A percentile compares a stretch with the other conserved stretches of the same genome.
These are phyloP conservation scores for Ophiostoma sp. DNA, from an alignment of 2,329 filamentous ascomycete genomes.

Conservation along the genomic window DNA sequence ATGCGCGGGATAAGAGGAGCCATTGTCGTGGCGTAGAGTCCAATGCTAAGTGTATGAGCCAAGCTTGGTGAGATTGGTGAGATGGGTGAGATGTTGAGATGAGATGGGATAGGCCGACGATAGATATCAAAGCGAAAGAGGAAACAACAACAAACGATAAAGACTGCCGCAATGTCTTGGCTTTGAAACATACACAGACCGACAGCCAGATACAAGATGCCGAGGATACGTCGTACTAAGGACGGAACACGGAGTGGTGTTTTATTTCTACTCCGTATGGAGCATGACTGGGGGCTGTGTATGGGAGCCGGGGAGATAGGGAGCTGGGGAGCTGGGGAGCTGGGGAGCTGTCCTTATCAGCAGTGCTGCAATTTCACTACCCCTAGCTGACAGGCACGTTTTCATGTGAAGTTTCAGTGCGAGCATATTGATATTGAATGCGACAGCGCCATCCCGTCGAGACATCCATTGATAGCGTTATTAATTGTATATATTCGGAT, in stretches of 20 bases:
- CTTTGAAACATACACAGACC: conserved; percentile 9
- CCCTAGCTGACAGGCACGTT: not conserved
- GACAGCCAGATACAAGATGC: not conserved
- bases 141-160: not conserved
- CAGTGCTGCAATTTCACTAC: not conserved
- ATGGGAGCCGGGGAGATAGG: not conserved
- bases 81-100: not conserved
- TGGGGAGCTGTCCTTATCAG: not conserved
- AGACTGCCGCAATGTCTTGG: conserved; percentile 3
- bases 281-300: conserved; percentile 8
- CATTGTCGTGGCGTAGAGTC: conserved; percentile 16
- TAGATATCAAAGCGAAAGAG: not conserved
- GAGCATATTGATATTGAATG: not conserved
- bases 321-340: not conserved
- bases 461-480: not conserved
- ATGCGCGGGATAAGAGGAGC: conserved; percentile 42
- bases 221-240: not conserved
- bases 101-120: no score
- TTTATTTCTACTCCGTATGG: not conserved
- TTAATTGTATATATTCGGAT: not conserved
- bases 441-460: not conserved
- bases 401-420: conserved; percentile 4
- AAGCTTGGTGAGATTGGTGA: not conserved
- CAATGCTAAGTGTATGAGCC: not conserved
- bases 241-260: conserved; percentile 9